Conservation (phyloP, 495 filamentous ascomycete genomes). For the Gamarada debralockiae region DNA sequence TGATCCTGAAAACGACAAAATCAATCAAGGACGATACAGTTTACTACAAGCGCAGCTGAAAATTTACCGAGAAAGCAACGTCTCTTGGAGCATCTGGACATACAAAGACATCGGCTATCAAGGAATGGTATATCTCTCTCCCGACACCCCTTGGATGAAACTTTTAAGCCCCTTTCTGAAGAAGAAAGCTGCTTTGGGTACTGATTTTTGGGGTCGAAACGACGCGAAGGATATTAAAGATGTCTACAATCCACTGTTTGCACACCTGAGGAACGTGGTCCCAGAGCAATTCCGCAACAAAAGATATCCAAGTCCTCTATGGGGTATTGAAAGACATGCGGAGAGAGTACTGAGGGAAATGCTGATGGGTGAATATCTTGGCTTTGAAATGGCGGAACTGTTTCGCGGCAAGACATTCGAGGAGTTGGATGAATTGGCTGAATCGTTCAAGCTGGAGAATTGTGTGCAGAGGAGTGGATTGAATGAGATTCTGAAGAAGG, state of each 20-base stretch:
- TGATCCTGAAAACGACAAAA: slow-evolving; percentile 31
- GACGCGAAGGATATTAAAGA: slow-evolving; percentile 25
- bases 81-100: slow-evolving; percentile 61
- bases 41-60: slow-evolving; percentile 52
- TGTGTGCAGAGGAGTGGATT: slow-evolving; percentile 52
- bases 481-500: slow-evolving; percentile 47
- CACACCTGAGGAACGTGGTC: slow-evolving; percentile 22
- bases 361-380: slow-evolving; percentile 48
- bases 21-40: slow-evolving; percentile 49
- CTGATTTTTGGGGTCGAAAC: slow-evolving; percentile 56
- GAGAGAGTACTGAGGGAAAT: slow-evolving; percentile 47
- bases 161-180: slow-evolving; percentile 47
- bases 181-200: slow-evolving; percentile 48
- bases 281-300: slow-evolving; percentile 28
- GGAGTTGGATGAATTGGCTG: slow-evolving; percentile 53
- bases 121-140: slow-evolving; percentile 54
- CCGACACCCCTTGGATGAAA: slow-evolving; percentile 45
- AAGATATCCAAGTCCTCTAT: slow-evolving; percentile 49
- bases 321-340: slow-evolving; percentile 54
- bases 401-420: slow-evolving; percentile 49
- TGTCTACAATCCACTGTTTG: slow-evolving; percentile 28
- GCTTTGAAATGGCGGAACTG: slow-evolving; percentile 53
- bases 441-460: slow-evolving; percentile 52
- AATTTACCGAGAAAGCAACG: slow-evolving; percentile 52
- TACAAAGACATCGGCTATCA: slow-evolving; percentile 66